phyloP scores from a whole-genome alignment of 176 grass and related monocot species.

The Carex myosuroides region DNA sequence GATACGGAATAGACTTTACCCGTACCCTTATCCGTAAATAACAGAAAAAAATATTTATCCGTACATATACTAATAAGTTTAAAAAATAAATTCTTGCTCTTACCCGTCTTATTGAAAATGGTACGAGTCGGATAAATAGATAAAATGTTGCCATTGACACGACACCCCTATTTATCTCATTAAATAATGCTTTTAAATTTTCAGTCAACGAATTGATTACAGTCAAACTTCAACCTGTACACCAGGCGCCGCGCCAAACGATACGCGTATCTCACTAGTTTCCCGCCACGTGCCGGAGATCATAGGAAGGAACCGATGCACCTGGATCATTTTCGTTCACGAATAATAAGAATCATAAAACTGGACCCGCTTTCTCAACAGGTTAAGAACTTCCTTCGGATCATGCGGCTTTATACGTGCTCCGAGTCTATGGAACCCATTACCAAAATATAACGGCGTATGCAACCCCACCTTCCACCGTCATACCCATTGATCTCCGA shows the following conservation, averaged over 20 bases:
- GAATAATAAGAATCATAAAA: neutral
- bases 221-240: neutral
- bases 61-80: too few relatives aligned
- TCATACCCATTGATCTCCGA: neutral
- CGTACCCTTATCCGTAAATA: too few relatives aligned
- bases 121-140: too few relatives aligned
- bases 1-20: too few relatives aligned
- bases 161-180: too few relatives aligned
- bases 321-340: neutral
- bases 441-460: neutral
- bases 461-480: neutral
- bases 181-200: neutral
- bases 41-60: too few relatives aligned
- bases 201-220: neutral
- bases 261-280: neutral
- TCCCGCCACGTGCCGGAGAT: neutral
- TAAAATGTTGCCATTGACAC: too few relatives aligned
- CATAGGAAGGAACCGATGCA: neutral
- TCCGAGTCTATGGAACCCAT: neutral
- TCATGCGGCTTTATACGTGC: neutral
- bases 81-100: too few relatives aligned
- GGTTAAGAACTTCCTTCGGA: neutral
- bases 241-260: constrained; percentile 4
- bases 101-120: too few relatives aligned
- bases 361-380: neutral